Evolutionary conservation across 441 rosid genomes (phyloP).

Genomic region (Manihot esculenta): DNA sequence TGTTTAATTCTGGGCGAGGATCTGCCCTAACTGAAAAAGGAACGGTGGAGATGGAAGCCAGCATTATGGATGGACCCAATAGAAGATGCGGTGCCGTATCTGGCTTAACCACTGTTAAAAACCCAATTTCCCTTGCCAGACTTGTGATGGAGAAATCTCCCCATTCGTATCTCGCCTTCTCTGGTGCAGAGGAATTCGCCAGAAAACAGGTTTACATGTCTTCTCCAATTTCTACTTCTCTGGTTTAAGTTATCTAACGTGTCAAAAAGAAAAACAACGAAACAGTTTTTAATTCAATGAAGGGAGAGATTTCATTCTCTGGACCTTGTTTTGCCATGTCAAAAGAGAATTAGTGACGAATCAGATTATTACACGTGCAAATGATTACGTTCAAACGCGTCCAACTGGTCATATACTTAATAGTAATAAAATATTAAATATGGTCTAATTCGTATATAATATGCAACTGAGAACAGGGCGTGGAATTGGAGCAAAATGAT

Average conservation of each 20-base stretch:
- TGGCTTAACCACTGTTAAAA: constrained; percentile 78
- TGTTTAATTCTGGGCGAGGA: constrained; percentile 93
- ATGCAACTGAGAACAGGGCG: constrained; percentile 43
- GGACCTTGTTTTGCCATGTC: too few species aligned
- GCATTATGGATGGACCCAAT: constrained; percentile 86
- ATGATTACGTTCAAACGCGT: too few species aligned
- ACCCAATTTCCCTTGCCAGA: constrained; percentile 86
- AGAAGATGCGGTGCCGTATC: constrained; percentile 95
- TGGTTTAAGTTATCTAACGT: too few species aligned
- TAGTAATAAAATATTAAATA: not conserved
- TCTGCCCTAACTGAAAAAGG: constrained; percentile 88
- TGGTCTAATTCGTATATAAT: too few species aligned
- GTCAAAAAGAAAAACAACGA: too few species aligned
- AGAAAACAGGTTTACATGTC: constrained; percentile 55
- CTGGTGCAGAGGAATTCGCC: constrained; percentile 94
- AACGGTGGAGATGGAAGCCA: constrained; percentile 96
- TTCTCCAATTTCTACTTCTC: too few species aligned
- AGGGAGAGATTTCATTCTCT: too few species aligned
- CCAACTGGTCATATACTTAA: too few species aligned
- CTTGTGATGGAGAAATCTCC: constrained; percentile 97
- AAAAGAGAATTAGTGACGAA: too few species aligned
- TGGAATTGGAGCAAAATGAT: constrained; percentile 65
- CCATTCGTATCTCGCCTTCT: constrained; percentile 87
- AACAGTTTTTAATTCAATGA: too few species aligned
- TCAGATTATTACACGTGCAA: too few species aligned